Conservation (phyloP, 305 asterid species). For the Rubia balearica region DNA sequence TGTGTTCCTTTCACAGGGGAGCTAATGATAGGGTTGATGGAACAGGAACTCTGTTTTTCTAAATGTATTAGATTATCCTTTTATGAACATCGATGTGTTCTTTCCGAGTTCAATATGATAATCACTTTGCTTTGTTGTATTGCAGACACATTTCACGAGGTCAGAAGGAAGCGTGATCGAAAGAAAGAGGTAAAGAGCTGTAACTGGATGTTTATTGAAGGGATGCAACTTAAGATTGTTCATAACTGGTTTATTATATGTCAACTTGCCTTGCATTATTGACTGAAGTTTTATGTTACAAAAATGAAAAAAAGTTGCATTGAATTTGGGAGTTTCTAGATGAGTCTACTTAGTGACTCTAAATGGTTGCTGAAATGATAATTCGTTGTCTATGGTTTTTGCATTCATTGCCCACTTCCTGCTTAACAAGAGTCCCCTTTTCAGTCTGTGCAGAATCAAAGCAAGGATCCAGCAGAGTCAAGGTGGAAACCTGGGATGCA, state of each 20-base stretch:
- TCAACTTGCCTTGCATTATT: not conserved
- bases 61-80: not conserved
- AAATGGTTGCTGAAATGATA: not conserved
- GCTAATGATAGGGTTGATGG: not conserved
- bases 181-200: conserved; percentile 61
- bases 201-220: not conserved
- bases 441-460: conserved; percentile 41
- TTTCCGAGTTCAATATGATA: conserved; percentile 17
- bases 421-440: conserved; percentile 1
- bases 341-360: not conserved
- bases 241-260: not conserved
- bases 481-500: conserved; percentile 69
- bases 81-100: conserved; percentile 14
- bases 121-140: conserved; percentile 17
- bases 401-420: conserved; percentile 5
- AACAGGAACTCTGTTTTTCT: not conserved
- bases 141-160: conserved; percentile 91
- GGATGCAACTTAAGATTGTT: conserved; percentile 3
- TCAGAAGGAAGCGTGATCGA: conserved; percentile 71
- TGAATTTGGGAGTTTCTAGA: not conserved
- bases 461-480: conserved; percentile 56
- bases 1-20: not conserved
- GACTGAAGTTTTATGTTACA: not conserved
- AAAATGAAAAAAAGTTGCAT: not conserved
- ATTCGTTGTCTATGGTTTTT: not conserved